Evolutionary conservation across 371 early-diverging fungal species (phyloP).

Genomic region (Edhazardia aedis): DNA sequence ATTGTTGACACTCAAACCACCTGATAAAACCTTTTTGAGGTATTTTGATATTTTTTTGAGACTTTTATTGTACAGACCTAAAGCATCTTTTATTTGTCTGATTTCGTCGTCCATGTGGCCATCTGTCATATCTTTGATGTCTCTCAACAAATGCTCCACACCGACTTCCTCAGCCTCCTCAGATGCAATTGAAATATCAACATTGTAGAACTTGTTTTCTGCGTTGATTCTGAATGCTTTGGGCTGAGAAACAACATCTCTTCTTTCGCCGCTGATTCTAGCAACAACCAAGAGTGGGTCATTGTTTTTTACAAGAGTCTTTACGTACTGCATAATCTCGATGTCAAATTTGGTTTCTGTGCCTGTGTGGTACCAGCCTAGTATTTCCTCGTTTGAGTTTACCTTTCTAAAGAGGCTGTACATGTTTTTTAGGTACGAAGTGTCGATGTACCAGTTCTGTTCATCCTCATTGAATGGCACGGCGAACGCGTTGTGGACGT

Average conservation of each 20-base stretch:
- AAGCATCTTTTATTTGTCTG: constrained; percentile 21
- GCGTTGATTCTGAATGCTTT: constrained; percentile 47
- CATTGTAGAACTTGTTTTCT: constrained; percentile 65
- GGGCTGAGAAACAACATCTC: no score
- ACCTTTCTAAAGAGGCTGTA: constrained; percentile 96
- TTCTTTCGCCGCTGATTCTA: no score
- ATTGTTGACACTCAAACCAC: constrained; percentile 9
- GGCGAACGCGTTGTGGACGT: constrained; percentile 91
- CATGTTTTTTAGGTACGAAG: constrained; percentile 93
- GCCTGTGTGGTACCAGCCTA: constrained; percentile 99
- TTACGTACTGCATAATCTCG: constrained; percentile 85
- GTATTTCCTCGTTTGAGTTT: constrained; percentile 78
- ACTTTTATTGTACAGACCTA: constrained; percentile 16
- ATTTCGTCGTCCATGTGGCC: constrained; percentile 18
- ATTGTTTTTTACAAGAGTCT: constrained; percentile 67
- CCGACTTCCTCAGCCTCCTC: constrained; percentile 99
- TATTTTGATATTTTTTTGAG: constrained; percentile 29
- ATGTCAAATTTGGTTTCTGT: constrained; percentile 82
- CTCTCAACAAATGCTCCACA: constrained; percentile 88
- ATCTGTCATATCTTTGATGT: constrained; percentile 50
- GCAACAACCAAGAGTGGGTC: constrained; percentile 50
- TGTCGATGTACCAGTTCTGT: constrained; percentile 93
- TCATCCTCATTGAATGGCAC: constrained; percentile 96
- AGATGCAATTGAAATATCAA: constrained; percentile 74
- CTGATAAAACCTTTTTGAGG: constrained; percentile 17